These are phyloP conservation scores for Psilocybe subaeruginosa DNA, from an alignment of 768 basidiomycete species.

Conservation along the genomic window DNA sequence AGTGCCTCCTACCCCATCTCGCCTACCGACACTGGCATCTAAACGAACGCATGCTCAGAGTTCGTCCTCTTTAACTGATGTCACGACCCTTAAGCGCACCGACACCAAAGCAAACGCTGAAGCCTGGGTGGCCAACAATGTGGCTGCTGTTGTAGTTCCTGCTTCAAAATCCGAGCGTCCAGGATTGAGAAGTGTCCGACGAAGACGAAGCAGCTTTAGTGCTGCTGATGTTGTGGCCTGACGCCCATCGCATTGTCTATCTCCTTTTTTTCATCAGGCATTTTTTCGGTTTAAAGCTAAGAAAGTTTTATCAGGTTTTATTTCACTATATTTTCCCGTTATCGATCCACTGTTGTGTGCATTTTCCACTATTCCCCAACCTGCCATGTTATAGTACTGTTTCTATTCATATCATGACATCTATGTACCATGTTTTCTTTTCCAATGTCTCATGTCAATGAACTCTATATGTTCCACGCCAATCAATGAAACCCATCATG, in stretches of 20 bases:
- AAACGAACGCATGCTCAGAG: slow-evolving; percentile 50
- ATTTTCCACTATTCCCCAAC: slow-evolving; percentile 36
- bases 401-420: slow-evolving; percentile 22
- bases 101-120: slow-evolving; percentile 42
- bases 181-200: slow-evolving; percentile 69
- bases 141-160: slow-evolving; percentile 69
- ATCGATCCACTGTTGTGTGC: slow-evolving; percentile 17
- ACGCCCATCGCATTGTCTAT: slow-evolving; percentile 11
- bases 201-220: slow-evolving; percentile 87
- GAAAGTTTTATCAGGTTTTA: slow-evolving; percentile 9
- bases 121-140: slow-evolving; percentile 81
- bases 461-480: background rate
- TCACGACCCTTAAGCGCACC: slow-evolving; percentile 43
- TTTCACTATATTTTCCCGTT: slow-evolving; percentile 19
- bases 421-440: slow-evolving; percentile 16
- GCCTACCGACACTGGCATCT: slow-evolving; percentile 71
- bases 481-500: background rate
- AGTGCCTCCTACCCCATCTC: slow-evolving; percentile 73
- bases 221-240: slow-evolving; percentile 83
- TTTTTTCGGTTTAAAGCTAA: slow-evolving; percentile 4
- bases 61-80: slow-evolving; percentile 49
- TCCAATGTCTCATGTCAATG: slow-evolving; percentile 10
- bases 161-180: slow-evolving; percentile 76
- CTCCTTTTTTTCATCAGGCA: slow-evolving; percentile 7
- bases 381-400: slow-evolving; percentile 28